These are phyloP conservation scores for Thalia dealbata DNA, from an alignment of 176 grass and related monocot genomes.

Conservation along the genomic window DNA sequence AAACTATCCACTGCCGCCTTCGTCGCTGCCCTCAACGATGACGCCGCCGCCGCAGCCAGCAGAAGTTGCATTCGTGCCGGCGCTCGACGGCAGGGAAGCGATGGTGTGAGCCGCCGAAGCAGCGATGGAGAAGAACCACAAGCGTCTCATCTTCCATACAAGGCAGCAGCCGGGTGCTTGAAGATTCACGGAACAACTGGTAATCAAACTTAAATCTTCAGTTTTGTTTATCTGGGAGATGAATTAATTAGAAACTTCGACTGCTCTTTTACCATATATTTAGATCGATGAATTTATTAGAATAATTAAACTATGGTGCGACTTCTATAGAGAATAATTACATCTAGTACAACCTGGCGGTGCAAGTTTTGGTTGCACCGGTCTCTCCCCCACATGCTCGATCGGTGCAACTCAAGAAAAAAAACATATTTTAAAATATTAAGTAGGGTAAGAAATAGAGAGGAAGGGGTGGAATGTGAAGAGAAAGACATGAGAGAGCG, in stretches of 20 bases:
- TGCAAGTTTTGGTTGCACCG: too few species aligned
- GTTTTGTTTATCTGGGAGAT: not conserved
- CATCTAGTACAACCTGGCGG: too few species aligned
- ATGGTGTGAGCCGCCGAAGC: constrained; percentile 3
- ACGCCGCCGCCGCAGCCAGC: not conserved
- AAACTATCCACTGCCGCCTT: not conserved
- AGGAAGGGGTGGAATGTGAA: not conserved
- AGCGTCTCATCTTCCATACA: not conserved
- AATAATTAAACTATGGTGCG: too few species aligned
- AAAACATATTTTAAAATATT: not conserved
- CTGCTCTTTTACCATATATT: not conserved
- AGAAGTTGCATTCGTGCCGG: not conserved
- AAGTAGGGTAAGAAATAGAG: not conserved
- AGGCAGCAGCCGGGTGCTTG: too few species aligned
- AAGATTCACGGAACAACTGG: not conserved
- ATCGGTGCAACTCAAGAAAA: not conserved
- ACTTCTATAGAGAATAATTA: too few species aligned
- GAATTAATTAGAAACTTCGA: not conserved
- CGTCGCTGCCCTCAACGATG: not conserved
- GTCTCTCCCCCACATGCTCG: not conserved
- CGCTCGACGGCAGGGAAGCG: not conserved
- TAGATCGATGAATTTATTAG: too few species aligned
- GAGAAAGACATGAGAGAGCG: not conserved
- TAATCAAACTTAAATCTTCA: too few species aligned
- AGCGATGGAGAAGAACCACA: too few species aligned